Percentiles rank a stretch among this genome's conserved stretches.
Conservation (phyloP, 2,329 filamentous ascomycete species). For the Exophiala xenobiotica region DNA sequence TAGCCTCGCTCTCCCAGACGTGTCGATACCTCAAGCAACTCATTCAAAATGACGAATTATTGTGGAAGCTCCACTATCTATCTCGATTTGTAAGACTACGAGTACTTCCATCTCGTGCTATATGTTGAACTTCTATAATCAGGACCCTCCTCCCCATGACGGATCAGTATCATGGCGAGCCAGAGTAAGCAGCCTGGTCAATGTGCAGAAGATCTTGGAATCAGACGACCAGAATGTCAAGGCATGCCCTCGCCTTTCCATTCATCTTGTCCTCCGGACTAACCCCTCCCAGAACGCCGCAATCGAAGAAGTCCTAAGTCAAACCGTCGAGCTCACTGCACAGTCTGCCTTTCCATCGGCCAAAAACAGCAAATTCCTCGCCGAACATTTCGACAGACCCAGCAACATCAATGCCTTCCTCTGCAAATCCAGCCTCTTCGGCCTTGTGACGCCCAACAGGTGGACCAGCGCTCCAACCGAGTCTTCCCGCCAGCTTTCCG, state of each 20-base stretch:
- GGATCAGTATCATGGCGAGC: slow-evolving; percentile 38
- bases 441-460: slow-evolving; percentile 50
- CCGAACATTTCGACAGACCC: slow-evolving; percentile 40
- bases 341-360: slow-evolving; percentile 42
- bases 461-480: slow-evolving; percentile 42
- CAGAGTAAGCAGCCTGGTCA: slow-evolving; percentile 37
- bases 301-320: slow-evolving; percentile 29
- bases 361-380: slow-evolving; percentile 48
- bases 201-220: slow-evolving; percentile 47
- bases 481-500: slow-evolving; percentile 61
- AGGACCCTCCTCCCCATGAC: slow-evolving; percentile 23
- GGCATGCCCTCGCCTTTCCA: slow-evolving; percentile 19
- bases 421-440: slow-evolving; percentile 63
- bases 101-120: background rate
- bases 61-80: slow-evolving; percentile 65
- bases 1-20: slow-evolving; percentile 53
- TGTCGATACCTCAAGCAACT: slow-evolving; percentile 56
- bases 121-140: background rate
- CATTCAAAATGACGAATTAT: slow-evolving; percentile 56
- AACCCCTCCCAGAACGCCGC: slow-evolving; percentile 26
- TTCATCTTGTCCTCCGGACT: slow-evolving; percentile 30
- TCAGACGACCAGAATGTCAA: slow-evolving; percentile 44
- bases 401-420: slow-evolving; percentile 60
- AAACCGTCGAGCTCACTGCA: slow-evolving; percentile 42
- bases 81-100: slow-evolving; percentile 50